A percentile compares a stretch with the other conserved stretches of the same genome.
Conservation (phyloP, 2,329 filamentous ascomycete species). For the Fusarium beomiforme region DNA sequence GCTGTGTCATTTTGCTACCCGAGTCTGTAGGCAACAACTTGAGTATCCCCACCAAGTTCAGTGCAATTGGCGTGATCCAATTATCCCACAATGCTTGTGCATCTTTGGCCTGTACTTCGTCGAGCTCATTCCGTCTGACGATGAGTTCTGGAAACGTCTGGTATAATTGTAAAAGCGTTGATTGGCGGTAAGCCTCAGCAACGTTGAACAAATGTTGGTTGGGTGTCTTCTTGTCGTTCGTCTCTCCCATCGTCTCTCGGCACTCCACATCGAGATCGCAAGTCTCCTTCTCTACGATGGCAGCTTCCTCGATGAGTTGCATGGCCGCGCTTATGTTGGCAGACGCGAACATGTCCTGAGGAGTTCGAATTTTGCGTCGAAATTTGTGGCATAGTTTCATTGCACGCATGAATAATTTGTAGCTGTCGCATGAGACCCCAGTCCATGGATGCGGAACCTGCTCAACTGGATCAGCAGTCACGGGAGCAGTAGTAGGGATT, state of each 20-base stretch:
- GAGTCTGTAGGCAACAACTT: background rate
- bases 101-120: background rate
- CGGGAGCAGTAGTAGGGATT: background rate
- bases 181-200: background rate
- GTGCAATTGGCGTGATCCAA: background rate
- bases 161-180: background rate
- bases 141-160: background rate
- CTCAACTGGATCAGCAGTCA: background rate
- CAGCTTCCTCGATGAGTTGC: background rate
- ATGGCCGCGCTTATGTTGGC: background rate
- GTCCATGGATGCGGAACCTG: background rate
- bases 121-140: background rate
- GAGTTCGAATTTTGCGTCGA: background rate
- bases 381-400: background rate
- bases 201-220: background rate
- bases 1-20: background rate
- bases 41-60: background rate
- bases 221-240: background rate
- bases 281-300: background rate
- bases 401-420: background rate
- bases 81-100: background rate
- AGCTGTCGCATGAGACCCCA: background rate
- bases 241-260: background rate
- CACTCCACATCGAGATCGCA: background rate
- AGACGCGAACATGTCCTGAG: background rate